Evolutionary conservation across 805 yeast genomes (phyloP), one percentile per base, ranked within the genome.

Genomic region (Schwanniomyces pseudopolymorphus): DNA sequence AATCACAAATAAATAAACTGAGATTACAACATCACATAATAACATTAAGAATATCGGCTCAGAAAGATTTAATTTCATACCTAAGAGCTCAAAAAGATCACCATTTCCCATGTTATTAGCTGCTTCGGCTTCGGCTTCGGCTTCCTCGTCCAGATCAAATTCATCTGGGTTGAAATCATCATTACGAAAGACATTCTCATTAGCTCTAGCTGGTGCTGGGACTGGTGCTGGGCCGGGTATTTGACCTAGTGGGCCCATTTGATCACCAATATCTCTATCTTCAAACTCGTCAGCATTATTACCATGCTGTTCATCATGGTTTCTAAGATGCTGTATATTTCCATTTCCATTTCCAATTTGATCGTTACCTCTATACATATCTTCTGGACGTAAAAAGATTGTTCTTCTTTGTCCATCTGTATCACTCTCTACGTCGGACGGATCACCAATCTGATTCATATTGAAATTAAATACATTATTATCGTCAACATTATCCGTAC

Each of bases 1-100:
- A 0, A 77, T 64, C 11, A 69, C 38, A 25, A 74, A 62, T 33
- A 79, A 55, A 47, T 74, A 75, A 2, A 65, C 55, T 1, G 71
- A 58, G 24, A 70, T 62, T 16, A 66, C 52, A 9, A 57, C 28
- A 46, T 70, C 68, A 39, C 68, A 64, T 22, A 69, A 26, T 2
- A 64, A 27, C 65, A 66, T 61, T 20, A 71, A 49, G 33, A 65
- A 53, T 19, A 72, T 44, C 2, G 77, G 77, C 10, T 74, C 65
- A n/a, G 56, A 46, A 17, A 71, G 33, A 40, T 67, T 64, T 27
- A 71, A 55, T 28, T 57, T 58, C 37, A 72, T 52, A 2, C 77
- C 78, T 33, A 72, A 56, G 8, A 66, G 44, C 46, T 64, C 72
- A 33, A 72, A 59, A 21, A 73, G 43, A 31, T 67, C 64, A 3